These are phyloP conservation scores for Aspergillus amoenus DNA, from an alignment of 2,329 filamentous ascomycete species.

Conservation along the genomic window DNA sequence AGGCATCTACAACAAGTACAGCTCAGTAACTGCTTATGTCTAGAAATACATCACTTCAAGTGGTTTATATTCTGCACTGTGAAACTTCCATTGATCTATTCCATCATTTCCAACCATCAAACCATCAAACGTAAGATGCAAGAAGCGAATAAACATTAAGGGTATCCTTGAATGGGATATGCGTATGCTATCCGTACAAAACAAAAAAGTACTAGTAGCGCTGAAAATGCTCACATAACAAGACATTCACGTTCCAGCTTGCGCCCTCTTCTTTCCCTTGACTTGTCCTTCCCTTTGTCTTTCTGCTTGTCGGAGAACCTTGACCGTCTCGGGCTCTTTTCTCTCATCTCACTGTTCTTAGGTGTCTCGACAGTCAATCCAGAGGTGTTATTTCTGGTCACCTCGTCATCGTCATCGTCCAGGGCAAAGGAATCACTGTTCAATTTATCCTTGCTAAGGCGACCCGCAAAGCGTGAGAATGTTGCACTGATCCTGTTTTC, in stretches of 20 bases:
- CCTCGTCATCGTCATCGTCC: conserved; percentile 30
- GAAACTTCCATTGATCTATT: not conserved
- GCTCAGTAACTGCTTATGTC: too few relatives aligned
- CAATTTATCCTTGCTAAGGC: conserved; percentile 32
- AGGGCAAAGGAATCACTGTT: conserved; percentile 24
- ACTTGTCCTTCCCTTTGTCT: conserved; percentile 33
- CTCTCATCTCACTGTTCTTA: conserved; percentile 22
- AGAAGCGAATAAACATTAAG: not conserved
- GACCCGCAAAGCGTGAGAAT: conserved; percentile 35
- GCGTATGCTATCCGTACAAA: not conserved
- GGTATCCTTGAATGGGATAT: not conserved
- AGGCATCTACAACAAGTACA: too few relatives aligned
- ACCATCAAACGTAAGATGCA: not conserved
- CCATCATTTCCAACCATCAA: not conserved
- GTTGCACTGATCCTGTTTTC: conserved; percentile 38
- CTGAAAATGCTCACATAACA: conserved; percentile 36
- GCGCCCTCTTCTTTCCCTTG: conserved; percentile 35
- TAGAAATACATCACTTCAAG: too few relatives aligned
- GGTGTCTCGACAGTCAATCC: conserved; percentile 17
- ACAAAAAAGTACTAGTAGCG: not conserved
- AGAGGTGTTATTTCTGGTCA: conserved; percentile 21
- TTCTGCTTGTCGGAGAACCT: conserved; percentile 24
- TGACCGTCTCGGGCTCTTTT: conserved; percentile 22
- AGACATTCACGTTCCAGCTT: conserved; percentile 45
- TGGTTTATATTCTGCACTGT: not conserved